phyloP scores from a whole-genome alignment of 371 early-diverging fungal genomes.

The Chytridium lagenaria region DNA sequence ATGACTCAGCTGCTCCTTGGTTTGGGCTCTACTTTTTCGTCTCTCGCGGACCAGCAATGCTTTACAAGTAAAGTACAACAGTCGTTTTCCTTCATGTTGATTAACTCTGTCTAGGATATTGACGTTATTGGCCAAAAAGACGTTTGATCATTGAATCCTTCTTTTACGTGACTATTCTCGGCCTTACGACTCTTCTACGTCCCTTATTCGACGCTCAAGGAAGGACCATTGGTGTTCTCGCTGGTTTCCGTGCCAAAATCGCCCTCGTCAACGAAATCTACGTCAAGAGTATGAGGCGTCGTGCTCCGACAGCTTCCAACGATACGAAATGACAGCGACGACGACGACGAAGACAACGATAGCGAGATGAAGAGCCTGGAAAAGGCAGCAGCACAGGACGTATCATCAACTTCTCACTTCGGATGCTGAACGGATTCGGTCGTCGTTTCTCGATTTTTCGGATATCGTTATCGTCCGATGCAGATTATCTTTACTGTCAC shows the following conservation, averaged over 20 bases:
- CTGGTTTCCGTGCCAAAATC: conserved; percentile 34
- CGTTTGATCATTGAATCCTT: conserved; percentile 43
- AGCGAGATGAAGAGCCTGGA: too few relatives aligned
- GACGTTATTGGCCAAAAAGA: background rate
- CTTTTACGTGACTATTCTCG: conserved; percentile 41
- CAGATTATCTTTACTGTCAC: conserved; percentile 31
- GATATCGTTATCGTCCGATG: conserved; percentile 23
- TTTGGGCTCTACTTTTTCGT: background rate
- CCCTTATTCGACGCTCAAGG: conserved; percentile 49
- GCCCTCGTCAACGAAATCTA: conserved; percentile 50
- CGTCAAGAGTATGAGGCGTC: conserved; percentile 41
- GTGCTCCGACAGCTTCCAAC: conserved; percentile 2
- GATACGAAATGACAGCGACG: background rate
- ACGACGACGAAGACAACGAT: conserved; percentile 18
- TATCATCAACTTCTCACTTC: conserved; percentile 9
- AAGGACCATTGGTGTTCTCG: conserved; percentile 22
- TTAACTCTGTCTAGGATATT: conserved; percentile 39
- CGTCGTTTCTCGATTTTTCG: conserved; percentile 19
- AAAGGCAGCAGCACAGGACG: conserved; percentile 49
- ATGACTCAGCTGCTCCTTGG: background rate
- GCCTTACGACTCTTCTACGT: conserved; percentile 22
- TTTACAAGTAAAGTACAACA: conserved; percentile 41
- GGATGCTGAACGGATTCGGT: conserved; percentile 32
- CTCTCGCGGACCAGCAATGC: conserved; percentile 48
- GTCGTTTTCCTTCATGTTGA: conserved; percentile 23